These are phyloP conservation scores for Exidia glandulosa DNA, from an alignment of 768 basidiomycete species.

Conservation along the genomic window DNA sequence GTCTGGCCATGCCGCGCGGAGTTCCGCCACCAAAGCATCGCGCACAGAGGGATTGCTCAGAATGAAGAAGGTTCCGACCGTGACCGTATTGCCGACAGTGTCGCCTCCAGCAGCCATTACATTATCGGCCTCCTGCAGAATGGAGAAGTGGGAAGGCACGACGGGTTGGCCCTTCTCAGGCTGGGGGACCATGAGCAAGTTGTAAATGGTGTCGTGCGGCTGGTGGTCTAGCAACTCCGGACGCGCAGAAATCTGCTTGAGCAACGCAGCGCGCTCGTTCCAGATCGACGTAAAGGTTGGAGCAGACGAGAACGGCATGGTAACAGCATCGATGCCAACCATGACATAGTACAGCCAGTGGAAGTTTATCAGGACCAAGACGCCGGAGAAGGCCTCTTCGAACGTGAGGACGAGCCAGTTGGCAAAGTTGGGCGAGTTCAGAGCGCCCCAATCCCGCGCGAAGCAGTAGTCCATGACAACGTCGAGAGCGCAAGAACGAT, in stretches of 20 bases:
- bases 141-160: constrained; percentile 18
- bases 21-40: constrained; percentile 19
- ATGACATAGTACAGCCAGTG: background rate
- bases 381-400: background rate
- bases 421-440: constrained; percentile 22
- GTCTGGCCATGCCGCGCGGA: constrained; percentile 32
- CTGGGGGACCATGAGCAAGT: constrained; percentile 16
- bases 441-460: constrained; percentile 18
- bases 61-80: constrained; percentile 25
- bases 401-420: constrained; percentile 18
- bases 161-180: constrained; percentile 15
- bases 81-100: constrained; percentile 31
- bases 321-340: background rate
- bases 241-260: constrained; percentile 13
- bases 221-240: constrained; percentile 14
- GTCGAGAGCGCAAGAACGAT: constrained; percentile 28
- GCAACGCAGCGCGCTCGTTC: constrained; percentile 7
- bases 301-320: background rate
- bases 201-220: constrained; percentile 28
- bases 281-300: background rate
- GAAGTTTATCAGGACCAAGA: background rate
- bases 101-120: constrained; percentile 33
- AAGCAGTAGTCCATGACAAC: constrained; percentile 31
- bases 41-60: constrained; percentile 21
- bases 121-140: constrained; percentile 15